Evolutionary conservation across 257 asterid species (phyloP), one percentile per base, ranked within the genome.

Genomic region (Gentiana straminea): DNA sequence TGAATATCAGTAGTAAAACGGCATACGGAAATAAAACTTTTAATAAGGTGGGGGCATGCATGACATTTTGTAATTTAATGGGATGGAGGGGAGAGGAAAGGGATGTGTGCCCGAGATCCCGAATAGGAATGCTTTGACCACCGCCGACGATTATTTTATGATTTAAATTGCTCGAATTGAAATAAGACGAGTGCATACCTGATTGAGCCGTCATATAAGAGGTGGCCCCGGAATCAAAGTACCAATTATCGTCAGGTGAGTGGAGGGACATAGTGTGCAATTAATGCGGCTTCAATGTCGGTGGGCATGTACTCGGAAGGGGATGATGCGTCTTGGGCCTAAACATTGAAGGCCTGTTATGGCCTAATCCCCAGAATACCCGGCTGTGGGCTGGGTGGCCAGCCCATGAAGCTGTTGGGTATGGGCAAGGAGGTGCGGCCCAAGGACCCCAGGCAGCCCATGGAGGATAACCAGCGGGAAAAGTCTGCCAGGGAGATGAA

Each of bases 131-230:
- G 24, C 24, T 44, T 44, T 44, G 7, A 5, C 9, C 49, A 15
- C 24, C 24, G 24, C 0, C 24, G 24, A 15, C 24, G 24, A 15
- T 15, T 15, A 15, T 15, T 15, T 15, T 15, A 15, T 15, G 24
- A 15, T 15, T 15, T 15, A 15, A 15, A 15, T 15, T 15, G 24
- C 24, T 44, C 49, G 11, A 5, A 44, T 44, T 44, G 11, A 44
- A 44, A 44, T 44, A 44, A 44, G 1, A 44, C 49, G 49, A 44
- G 49, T 5, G 49, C 7, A 9, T 44, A 44, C 49, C 49, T 5
- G 7, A 9, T 5, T 6, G 11, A 5, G 49, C 49, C 49, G 64
- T 59, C 64, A 59, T 49, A 34, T 59, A 54, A 35, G 64, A 15
- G 24, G 24, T 15, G 24, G 24, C 0, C 24, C 24, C 24, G 24